Evolutionary conservation across 768 basidiomycete species (phyloP), one percentile per base, ranked within the genome.

Genomic region (Crassisporium funariophilum): DNA sequence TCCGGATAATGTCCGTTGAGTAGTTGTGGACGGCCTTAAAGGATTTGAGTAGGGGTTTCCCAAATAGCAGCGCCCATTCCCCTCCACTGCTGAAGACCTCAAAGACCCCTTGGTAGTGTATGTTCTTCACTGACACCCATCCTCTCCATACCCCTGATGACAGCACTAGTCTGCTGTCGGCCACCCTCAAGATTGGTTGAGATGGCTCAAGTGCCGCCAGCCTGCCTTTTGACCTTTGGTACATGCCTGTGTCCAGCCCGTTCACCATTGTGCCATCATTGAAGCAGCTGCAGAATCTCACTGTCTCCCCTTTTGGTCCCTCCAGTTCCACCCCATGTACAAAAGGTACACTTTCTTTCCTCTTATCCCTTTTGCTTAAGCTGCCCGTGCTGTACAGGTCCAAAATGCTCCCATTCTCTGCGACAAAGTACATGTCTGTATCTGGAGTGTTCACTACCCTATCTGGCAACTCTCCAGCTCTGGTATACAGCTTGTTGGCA

Each of bases 221-320:
- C 13, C 27, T 7, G 27, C 27, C 27, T 13, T 29, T 7, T 29
- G 27, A 29, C 13, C 8, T 13, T 29, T 7, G 27, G 27, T 29
- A 29, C 27, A 29, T 29, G 27, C 13, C 13, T 29, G 7, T 13
- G 27, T 29, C 27, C 7, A 29, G 7, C 8, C 8, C 27, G 27
- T 13, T 29, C 13, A 13, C 49, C 63, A 66, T 55, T 2, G 66
- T 61, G 0, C 69, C 65, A 15, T 64, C 63, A 25, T 69, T 64
- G 11, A 62, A 58, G 11, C 62, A 19, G 7, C 43, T 50, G n/a
- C 49, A 25, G 12, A 59, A 39, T 19, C 51, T 11, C 27, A 63
- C 58, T 5, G 44, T 39, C 42, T 53, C 54, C 8, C 58, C 57
- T 6, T 47, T 21, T 9, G 35, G 43, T 5, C 56, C 57, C 5